Percentiles rank a stretch among this genome's conserved stretches.
phyloP scores from a whole-genome alignment of 2,329 filamentous ascomycete genomes.

The Monosporascus sp. region DNA sequence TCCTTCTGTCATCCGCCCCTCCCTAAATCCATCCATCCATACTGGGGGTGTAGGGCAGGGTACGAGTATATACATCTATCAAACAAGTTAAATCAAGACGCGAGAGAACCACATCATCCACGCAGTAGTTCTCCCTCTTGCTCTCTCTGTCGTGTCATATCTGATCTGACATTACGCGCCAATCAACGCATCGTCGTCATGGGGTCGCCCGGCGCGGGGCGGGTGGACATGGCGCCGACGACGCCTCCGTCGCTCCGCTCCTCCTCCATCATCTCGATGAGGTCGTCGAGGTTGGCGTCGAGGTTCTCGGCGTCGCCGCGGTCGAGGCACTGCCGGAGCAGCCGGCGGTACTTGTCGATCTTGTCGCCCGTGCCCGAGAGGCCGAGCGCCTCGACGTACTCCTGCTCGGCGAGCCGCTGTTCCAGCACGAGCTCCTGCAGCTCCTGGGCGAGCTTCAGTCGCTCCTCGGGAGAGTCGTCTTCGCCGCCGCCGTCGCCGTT shows the following conservation, averaged over 20 bases:
- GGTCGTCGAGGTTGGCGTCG: conserved; percentile 56
- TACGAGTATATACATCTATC: too few species aligned
- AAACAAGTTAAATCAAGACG: too few species aligned
- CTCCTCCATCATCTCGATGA: conserved; percentile 60
- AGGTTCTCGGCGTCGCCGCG: conserved; percentile 62
- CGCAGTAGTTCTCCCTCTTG: too few species aligned
- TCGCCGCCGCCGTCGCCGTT: conserved; percentile 37
- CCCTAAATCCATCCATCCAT: too few species aligned
- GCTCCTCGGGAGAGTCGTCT: conserved; percentile 47
- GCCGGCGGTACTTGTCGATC: conserved; percentile 65
- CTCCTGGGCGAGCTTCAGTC: conserved; percentile 52
- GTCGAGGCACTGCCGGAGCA: conserved; percentile 64
- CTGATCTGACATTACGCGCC: not conserved
- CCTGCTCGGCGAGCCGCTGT: conserved; percentile 56
- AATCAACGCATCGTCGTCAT: not conserved
- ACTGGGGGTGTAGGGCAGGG: too few species aligned
- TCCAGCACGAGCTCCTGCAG: conserved; percentile 52
- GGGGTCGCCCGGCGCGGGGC: not conserved
- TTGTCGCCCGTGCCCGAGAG: conserved; percentile 67
- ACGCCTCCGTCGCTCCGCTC: conserved; percentile 42
- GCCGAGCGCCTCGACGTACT: conserved; percentile 64
- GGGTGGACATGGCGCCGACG: not conserved
- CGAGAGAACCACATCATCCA: too few species aligned
- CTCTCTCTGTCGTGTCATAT: too few species aligned
- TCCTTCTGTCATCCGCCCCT: too few species aligned